A percentile compares a stretch with the other conserved stretches of the same genome.
Conservation (phyloP, 164 flowering plant genomes). For the Kalanchoe fedtschenkoi region DNA sequence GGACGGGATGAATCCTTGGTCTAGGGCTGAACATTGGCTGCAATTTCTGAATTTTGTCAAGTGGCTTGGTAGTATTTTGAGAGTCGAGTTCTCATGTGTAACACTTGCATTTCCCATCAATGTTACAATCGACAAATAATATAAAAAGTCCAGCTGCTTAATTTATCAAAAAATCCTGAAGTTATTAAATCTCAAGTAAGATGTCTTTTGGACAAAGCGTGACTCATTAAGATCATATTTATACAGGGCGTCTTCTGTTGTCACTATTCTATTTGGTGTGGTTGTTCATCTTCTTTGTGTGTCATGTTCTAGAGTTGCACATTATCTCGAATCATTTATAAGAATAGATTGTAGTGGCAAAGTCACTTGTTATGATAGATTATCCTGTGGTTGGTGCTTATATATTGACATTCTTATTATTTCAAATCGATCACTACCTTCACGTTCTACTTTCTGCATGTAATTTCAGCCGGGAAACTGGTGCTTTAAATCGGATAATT, state of each 20-base stretch:
- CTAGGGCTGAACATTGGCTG: no score
- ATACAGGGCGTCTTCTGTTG: not conserved
- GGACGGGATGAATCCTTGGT: no score
- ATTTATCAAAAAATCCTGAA: no score
- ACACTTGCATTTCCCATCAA: no score
- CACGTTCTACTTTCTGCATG: slow-evolving; percentile 11
- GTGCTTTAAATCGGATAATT: slow-evolving; percentile 78
- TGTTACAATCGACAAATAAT: no score
- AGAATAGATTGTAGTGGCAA: not conserved
- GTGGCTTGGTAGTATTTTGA: no score
- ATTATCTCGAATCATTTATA: not conserved
- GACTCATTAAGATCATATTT: not conserved
- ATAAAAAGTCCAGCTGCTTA: no score
- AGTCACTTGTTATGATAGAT: not conserved
- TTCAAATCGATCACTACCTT: slow-evolving; percentile 4
- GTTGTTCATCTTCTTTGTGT: not conserved
- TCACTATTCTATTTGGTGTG: not conserved
- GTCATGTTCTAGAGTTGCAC: not conserved
- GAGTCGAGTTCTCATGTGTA: no score
- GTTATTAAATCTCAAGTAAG: no score
- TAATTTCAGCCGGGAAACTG: slow-evolving; percentile 85
- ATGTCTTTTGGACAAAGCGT: not conserved
- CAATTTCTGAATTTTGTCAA: no score
- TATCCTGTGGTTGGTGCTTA: not conserved
- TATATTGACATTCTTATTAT: not conserved